Evolutionary conservation across 495 filamentous ascomycete species (phyloP), one percentile per base, ranked within the genome.

Genomic region (Aspergillus sclerotiicarbonarius): DNA sequence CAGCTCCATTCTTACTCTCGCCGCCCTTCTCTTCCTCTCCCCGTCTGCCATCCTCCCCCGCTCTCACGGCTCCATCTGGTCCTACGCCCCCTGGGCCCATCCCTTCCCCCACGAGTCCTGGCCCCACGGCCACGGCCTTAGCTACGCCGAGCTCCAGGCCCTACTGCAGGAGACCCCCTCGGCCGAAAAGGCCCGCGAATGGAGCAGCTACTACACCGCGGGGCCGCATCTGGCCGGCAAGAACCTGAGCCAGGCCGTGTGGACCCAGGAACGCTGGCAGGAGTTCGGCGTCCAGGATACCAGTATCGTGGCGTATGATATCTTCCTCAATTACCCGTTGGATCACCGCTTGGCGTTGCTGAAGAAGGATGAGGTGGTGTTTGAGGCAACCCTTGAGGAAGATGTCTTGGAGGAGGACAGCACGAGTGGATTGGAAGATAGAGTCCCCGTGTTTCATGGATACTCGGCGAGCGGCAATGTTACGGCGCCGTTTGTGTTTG

Each of bases 391-490:
- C 0, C 67, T 98, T 41, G 84, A 90, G 65, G 94, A 98, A 71
- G 90, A 96, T 71, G 81, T 90, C 4, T 76, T 98, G n/a, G 80
- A 89, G 0, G 86, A 96, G 54, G 95, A 98, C 67, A 77, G 81
- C 6, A 96, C 92, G 0, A 90, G 82, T 20, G 77, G 85, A 25
- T 69, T 91, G 25, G 69, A 81, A 13, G 80, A 94, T 58, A 82
- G 92, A 30, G 83, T 98, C 44, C 92, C 95, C 4, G 94, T 89
- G 3, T 98, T 98, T 74, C 92, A 98, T 71, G 94, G 94, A 25
- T 98, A 97, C 68, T 95, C 90, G 8, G 91, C 91, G 5, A 89
- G 77, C 52, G 94, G 94, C 5, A 96, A 97, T 66, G 93, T 93
- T 53, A 94, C 92, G 0, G 92, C 87, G 13, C 78, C 76, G 30